Evolutionary conservation across 441 rosid genomes (phyloP), one percentile per base, ranked within the genome.

Genomic region (Geranium incanum): DNA sequence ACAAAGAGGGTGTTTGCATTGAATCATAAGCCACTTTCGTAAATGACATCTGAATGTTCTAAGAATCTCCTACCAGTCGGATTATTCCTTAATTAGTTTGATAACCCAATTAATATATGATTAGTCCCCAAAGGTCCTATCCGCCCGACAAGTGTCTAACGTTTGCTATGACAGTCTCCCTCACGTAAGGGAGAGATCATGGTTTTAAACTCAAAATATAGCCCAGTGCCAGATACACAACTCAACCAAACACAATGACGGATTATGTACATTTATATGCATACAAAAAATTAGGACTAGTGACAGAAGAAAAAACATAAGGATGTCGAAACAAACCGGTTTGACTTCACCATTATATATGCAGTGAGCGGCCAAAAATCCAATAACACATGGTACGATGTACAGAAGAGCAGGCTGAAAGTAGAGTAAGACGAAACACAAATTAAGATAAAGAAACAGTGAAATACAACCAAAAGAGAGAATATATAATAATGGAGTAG

Each of bases 351-450:
- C 93, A 43, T 95, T 95, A 88, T 89, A 92, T 68, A 90, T 7
- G 81, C 89, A 89, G 78, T 92, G 99, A 79, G 82, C 88, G 63
- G 91, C 96, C 82, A 95, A 82, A 85, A 86, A 92, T 75, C 99
- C 99, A 12, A 95, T 87, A 50, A 86, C 97, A 36, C 95, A 77
- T 0, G 99, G 99, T 57, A 95, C 99, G 48, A 95, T 90, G 77
- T 95, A 95, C 77, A 95, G 73, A 74, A 95, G 87, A 16, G 99
- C 99, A 70, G 99, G 99, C 98, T 95, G 93, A 19, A 6, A 60
- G 28, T 19, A 19, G 33, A 60, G 28, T 18, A 7, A 1, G 13
- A 6, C 4, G 3, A 19, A 60, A 6, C 28, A 19, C 71, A 86
- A 75, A 70, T 66, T 0, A 16, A n/a, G 19, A n/a, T 9, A 64